phyloP scores from a whole-genome alignment of 139 green algal species.

The Chloropicon primus region DNA sequence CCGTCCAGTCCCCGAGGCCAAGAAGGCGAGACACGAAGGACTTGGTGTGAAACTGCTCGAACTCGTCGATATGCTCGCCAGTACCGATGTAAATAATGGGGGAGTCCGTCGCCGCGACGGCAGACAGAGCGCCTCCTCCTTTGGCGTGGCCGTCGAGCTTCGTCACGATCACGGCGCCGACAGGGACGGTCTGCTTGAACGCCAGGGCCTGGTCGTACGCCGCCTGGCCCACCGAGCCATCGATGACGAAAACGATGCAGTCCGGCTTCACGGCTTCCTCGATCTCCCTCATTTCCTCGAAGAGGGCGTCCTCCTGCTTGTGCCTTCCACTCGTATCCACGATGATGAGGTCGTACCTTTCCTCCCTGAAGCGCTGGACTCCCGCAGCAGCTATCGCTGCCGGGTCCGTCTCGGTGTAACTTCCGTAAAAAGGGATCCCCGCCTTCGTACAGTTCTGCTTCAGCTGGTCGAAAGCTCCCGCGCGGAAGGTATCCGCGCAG shows the following conservation, averaged over 20 bases:
- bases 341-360: conserved; percentile 87
- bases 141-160: conserved; percentile 99
- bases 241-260: conserved; percentile 97
- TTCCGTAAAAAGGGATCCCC: conserved; percentile 73
- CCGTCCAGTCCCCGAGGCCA: conserved; percentile 71
- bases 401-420: conserved; percentile 91
- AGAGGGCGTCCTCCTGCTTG: conserved; percentile 93
- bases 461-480: conserved; percentile 92
- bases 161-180: conserved; percentile 91
- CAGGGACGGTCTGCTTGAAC: conserved; percentile 84
- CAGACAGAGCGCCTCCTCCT: conserved; percentile 84
- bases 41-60: conserved; percentile 92
- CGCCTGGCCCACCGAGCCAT: conserved; percentile 90
- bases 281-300: conserved; percentile 90
- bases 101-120: conserved; percentile 79
- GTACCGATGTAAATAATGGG: conserved; percentile 96
- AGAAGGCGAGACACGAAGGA: conserved; percentile 89
- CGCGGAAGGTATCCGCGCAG: conserved; percentile 96
- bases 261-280: conserved; percentile 56
- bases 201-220: conserved; percentile 93
- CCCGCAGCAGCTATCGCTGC: conserved; percentile 79
- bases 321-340: conserved; percentile 92
- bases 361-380: conserved; percentile 74
- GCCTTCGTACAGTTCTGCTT: conserved; percentile 98
- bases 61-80: conserved; percentile 98